phyloP scores from a whole-genome alignment of 352 stramenopile genomes.

The Phytophthora kernoviae region DNA sequence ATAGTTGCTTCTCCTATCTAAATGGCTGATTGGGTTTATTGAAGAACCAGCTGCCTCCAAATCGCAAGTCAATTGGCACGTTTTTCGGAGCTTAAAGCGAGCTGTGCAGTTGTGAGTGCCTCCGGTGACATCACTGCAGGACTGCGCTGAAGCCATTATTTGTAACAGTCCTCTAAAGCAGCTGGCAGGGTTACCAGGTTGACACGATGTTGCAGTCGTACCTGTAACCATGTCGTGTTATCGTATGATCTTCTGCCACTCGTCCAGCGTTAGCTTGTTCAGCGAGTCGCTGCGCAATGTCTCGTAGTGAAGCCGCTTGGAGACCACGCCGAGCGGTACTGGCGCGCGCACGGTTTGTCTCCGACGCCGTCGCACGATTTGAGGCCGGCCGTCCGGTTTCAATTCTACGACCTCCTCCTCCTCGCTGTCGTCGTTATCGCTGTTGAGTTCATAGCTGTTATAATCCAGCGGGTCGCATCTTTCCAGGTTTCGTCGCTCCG shows the following conservation, averaged over 20 bases:
- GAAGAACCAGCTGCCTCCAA: neutral
- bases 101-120: neutral
- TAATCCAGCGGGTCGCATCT: slow-evolving; percentile 60
- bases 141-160: neutral
- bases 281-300: slow-evolving; percentile 55
- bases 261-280: slow-evolving; percentile 55
- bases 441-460: slow-evolving; percentile 54
- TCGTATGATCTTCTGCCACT: slow-evolving; percentile 65
- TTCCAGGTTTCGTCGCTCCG: slow-evolving; percentile 21
- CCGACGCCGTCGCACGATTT: slow-evolving; percentile 36
- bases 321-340: slow-evolving; percentile 55
- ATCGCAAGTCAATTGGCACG: neutral
- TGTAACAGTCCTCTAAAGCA: neutral
- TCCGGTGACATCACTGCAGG: neutral
- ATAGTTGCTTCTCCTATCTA: too few species aligned
- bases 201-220: neutral
- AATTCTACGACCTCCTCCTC: slow-evolving; percentile 52
- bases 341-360: slow-evolving; percentile 32
- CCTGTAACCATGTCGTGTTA: slow-evolving; percentile 15
- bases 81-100: slow-evolving; percentile 1
- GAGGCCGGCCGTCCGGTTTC: slow-evolving; percentile 41
- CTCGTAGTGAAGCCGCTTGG: slow-evolving; percentile 66
- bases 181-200: neutral
- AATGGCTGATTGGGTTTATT: too few species aligned
- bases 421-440: slow-evolving; percentile 55